phyloP scores from a whole-genome alignment of 495 filamentous ascomycete species.

The Aspergillus nanangensis region DNA sequence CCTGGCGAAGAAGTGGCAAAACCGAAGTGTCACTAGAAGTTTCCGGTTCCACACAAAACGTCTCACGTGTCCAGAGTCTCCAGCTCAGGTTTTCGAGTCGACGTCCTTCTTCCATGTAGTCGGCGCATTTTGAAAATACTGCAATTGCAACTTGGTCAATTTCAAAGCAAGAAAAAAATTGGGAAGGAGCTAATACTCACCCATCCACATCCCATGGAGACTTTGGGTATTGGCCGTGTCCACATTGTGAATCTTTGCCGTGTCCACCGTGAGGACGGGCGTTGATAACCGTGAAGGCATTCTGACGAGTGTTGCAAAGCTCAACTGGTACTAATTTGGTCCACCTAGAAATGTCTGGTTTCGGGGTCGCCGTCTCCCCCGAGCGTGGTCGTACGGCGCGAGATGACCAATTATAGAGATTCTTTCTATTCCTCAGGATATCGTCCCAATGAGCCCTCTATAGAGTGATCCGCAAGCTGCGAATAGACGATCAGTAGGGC shows the following conservation, averaged over 20 bases:
- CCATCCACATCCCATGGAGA: conserved; percentile 96
- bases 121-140: conserved; percentile 95
- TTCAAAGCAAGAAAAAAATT: not conserved
- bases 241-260: conserved; percentile 85
- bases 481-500: conserved; percentile 17
- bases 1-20: conserved; percentile 38
- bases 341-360: conserved; percentile 20
- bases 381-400: conserved; percentile 49
- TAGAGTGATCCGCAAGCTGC: too few species aligned
- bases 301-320: conserved; percentile 21
- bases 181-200: conserved; percentile 46
- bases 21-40: conserved; percentile 43
- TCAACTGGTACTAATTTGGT: not conserved
- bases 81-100: conserved; percentile 93
- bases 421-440: conserved; percentile 16
- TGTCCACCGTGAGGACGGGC: conserved; percentile 77
- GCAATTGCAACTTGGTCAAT: conserved; percentile 3
- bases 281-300: conserved; percentile 64
- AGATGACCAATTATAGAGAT: conserved; percentile 21
- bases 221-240: conserved; percentile 90
- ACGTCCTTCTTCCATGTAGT: conserved; percentile 89
- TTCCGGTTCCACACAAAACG: conserved; percentile 84
- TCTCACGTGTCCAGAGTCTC: conserved; percentile 94
- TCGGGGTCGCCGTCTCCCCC: conserved; percentile 51
- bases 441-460: too few species aligned